Conservation (phyloP, 2,329 filamentous ascomycete genomes). For the Fusarium ramigenum region DNA sequence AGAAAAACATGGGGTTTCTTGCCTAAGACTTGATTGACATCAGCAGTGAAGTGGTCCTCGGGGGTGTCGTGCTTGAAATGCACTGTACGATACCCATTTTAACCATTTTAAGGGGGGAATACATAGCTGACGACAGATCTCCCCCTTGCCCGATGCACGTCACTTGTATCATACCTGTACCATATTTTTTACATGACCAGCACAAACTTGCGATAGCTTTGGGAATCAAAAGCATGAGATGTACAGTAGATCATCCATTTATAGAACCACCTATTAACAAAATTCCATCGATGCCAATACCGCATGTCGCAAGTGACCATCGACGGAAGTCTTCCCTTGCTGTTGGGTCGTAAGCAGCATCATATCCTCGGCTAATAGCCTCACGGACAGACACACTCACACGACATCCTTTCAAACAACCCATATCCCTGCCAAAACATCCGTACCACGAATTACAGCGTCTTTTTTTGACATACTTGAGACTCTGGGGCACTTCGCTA, state of each 20-base stretch:
- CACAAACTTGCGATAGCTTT: slow-evolving; percentile 4
- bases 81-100: slow-evolving; percentile 8
- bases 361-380: slow-evolving; percentile 21
- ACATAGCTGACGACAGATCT: slow-evolving; percentile 9
- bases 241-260: slow-evolving; percentile 28
- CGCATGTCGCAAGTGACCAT: slow-evolving; percentile 15
- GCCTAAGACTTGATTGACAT: slow-evolving; percentile 20
- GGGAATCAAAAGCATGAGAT: slow-evolving; percentile 18
- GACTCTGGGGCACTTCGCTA: slow-evolving; percentile 6
- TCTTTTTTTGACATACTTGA: neutral
- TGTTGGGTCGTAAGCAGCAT: slow-evolving; percentile 1
- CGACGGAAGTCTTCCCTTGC: slow-evolving; percentile 1
- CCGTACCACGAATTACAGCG: slow-evolving; percentile 3
- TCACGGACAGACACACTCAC: slow-evolving; percentile 1
- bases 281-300: slow-evolving; percentile 15
- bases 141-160: slow-evolving; percentile 23
- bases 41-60: slow-evolving; percentile 11
- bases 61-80: slow-evolving; percentile 2
- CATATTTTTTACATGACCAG: slow-evolving; percentile 8
- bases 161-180: slow-evolving; percentile 26
- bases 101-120: neutral
- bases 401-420: neutral
- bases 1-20: slow-evolving; percentile 25
- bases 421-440: slow-evolving; percentile 4
- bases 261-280: neutral